These are phyloP conservation scores for Boletus mariae DNA, from an alignment of 1,284 basidiomycete genomes.

Conservation along the genomic window DNA sequence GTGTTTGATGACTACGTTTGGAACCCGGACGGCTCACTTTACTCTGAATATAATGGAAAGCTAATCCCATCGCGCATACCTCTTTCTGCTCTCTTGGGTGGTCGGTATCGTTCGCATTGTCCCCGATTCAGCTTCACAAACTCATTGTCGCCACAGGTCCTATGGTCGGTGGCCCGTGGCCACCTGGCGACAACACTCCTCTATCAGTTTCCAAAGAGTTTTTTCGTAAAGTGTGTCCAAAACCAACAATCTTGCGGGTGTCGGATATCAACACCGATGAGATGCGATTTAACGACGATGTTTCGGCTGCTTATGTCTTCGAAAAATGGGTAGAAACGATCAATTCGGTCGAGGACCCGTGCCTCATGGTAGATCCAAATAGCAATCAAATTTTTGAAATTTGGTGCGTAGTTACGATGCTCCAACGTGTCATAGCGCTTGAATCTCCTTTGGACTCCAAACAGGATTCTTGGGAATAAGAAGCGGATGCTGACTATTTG, in stretches of 20 bases:
- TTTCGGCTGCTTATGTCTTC: slow-evolving; percentile 24
- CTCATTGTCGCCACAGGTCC: slow-evolving; percentile 30
- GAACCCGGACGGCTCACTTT: slow-evolving; percentile 28
- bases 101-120: slow-evolving; percentile 11
- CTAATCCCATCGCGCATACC: slow-evolving; percentile 37
- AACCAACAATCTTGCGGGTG: slow-evolving; percentile 30
- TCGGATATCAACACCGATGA: slow-evolving; percentile 28
- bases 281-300: slow-evolving; percentile 24
- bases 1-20: slow-evolving; percentile 42
- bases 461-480: slow-evolving; percentile 37
- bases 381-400: slow-evolving; percentile 31
- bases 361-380: slow-evolving; percentile 31
- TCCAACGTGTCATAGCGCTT: not conserved
- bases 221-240: slow-evolving; percentile 38
- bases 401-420: slow-evolving; percentile 20
- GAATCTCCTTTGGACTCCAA: slow-evolving; percentile 3
- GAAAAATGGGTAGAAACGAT: slow-evolving; percentile 37
- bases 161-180: slow-evolving; percentile 38
- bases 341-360: slow-evolving; percentile 33
- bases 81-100: slow-evolving; percentile 31
- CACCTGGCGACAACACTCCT: slow-evolving; percentile 31
- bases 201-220: slow-evolving; percentile 35
- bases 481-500: slow-evolving; percentile 35
- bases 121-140: not conserved
- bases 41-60: slow-evolving; percentile 33